Evolutionary conservation across 2,329 filamentous ascomycete species (phyloP).

Genomic region (Venturia oleaginea): DNA sequence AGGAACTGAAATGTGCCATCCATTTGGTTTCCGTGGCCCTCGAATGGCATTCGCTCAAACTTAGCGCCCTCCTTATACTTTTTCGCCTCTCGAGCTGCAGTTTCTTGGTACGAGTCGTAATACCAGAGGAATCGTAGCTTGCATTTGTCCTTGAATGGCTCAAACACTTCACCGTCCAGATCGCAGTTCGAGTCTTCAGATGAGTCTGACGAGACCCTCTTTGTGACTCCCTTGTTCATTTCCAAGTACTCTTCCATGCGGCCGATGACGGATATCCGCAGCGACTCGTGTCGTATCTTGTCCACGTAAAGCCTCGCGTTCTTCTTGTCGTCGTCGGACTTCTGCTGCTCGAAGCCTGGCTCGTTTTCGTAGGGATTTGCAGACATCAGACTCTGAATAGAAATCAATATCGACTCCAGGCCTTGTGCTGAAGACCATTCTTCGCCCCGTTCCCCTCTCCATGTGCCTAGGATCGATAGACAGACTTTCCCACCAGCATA

Average conservation of each 20-base stretch:
- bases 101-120: conserved; percentile 72
- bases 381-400: conserved; percentile 94
- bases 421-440: conserved; percentile 96
- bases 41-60: conserved; percentile 85
- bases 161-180: conserved; percentile 52
- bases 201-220: conserved; percentile 26
- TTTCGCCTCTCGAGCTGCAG: conserved; percentile 54
- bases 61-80: conserved; percentile 53
- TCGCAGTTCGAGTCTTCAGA: conserved; percentile 35
- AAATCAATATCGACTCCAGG: conserved; percentile 85
- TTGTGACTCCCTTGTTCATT: conserved; percentile 38
- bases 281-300: conserved; percentile 86
- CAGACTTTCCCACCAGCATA: conserved; percentile 89
- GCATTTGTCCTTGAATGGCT: conserved; percentile 82
- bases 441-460: conserved; percentile 82
- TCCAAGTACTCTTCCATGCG: conserved; percentile 71
- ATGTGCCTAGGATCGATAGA: conserved; percentile 68
- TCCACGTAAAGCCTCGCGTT: conserved; percentile 66
- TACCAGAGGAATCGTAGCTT: conserved; percentile 96
- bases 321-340: conserved; percentile 58
- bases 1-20: conserved; percentile 76
- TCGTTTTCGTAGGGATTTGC: conserved; percentile 93
- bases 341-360: conserved; percentile 78
- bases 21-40: conserved; percentile 69
- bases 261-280: conserved; percentile 78